Evolutionary conservation across 768 basidiomycete species (phyloP).

Genomic region (Russula virescens): DNA sequence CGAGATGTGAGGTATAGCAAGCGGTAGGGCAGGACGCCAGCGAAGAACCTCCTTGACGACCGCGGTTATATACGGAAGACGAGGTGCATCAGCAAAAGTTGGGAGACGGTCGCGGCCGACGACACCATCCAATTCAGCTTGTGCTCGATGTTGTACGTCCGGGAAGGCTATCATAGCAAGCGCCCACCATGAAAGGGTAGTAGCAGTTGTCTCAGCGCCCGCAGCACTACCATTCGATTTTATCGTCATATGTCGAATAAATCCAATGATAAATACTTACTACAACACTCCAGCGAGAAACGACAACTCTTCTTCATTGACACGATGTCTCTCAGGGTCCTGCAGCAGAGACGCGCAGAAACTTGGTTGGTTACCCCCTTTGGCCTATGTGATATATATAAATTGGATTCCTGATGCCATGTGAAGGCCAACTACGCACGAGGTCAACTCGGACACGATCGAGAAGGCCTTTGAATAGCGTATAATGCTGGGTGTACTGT

Average conservation of each 20-base stretch:
- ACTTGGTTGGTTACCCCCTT: slow-evolving; percentile 2
- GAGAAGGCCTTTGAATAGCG: no score
- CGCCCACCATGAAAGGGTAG: slow-evolving; percentile 12
- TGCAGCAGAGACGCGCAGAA: slow-evolving; percentile 8
- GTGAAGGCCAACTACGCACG: neutral
- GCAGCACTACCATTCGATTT: neutral
- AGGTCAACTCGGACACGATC: slow-evolving; percentile 7
- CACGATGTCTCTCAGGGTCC: neutral
- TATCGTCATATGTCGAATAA: neutral
- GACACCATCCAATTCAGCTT: no score
- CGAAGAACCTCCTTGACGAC: no score
- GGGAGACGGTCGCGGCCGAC: no score
- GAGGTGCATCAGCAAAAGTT: no score
- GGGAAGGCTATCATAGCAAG: slow-evolving; percentile 24
- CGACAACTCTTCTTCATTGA: slow-evolving; percentile 2
- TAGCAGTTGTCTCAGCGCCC: slow-evolving; percentile 11
- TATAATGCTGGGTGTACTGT: neutral
- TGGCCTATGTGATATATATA: neutral
- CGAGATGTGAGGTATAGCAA: slow-evolving; percentile 1
- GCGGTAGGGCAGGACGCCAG: neutral
- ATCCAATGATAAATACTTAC: neutral
- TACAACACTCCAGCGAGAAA: slow-evolving; percentile 5
- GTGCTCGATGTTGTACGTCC: slow-evolving; percentile 13
- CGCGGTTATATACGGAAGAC: no score
- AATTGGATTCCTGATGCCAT: neutral